Evolutionary conservation across 257 asterid genomes (phyloP), one percentile per base, ranked within the genome.

Genomic region (Solanum paucissectum): DNA sequence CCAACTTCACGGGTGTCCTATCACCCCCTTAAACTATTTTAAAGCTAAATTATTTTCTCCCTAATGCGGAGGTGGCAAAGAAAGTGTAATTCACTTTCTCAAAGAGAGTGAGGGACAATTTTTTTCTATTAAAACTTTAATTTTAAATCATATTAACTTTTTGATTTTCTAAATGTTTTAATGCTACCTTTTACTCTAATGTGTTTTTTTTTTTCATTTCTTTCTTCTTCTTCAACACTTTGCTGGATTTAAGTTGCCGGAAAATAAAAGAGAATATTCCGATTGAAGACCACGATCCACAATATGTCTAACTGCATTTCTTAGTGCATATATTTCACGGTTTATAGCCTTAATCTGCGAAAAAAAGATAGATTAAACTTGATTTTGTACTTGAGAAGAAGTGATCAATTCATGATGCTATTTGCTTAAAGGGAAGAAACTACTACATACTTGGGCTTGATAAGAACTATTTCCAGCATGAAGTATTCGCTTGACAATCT

Each of bases 211-310:
- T 52, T 52, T 52, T 2, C 3, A 6, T 49, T 49, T 49, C 60
- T 49, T 49, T 49, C 60, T 49, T 49, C 58, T 49, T 49, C 60
- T 46, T 46, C 55, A 49, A 49, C 23, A 49, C 60, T 49, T 49
- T 49, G 60, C 9, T 8, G 60, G 60, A 38, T 38, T 38, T 38
- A 38, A 38, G 11, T 38, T 38, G 11, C 9, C 42, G 42, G 1
- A 16, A 49, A 49, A 49, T 49, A 69, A 84, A 42, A 64, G 88
- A 18, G 88, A 88, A 81, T 88, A 88, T 33, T 83, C 76, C 20
- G 49, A 69, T 60, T 88, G 74, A 86, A 86, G 90, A 66, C 87
- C 71, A 68, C 8, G 88, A 77, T 77, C 87, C 34, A 66, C n/a
- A 49, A 88, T 86, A 69, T 75, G 83, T 49, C 36, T 86, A 69